Evolutionary conservation across 306 rosid genomes (phyloP), one percentile per base, ranked within the genome.

Genomic region (Comarum palustre): DNA sequence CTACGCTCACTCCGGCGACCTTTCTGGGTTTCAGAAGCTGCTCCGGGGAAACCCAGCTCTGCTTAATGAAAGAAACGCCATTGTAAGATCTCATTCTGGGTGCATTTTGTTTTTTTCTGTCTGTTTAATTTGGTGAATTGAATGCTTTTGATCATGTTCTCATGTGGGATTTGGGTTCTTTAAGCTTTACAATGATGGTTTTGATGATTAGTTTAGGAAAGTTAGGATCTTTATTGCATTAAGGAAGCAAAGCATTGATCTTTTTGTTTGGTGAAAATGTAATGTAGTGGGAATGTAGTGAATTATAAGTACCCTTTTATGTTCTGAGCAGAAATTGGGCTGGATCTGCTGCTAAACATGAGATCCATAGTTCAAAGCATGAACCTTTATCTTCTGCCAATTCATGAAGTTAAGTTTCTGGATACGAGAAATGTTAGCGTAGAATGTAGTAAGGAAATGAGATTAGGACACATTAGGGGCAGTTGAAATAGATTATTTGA

Each of bases 1-100:
- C 51, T 83, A 32, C 68, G 96, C 97, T n/a, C 89, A 77, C 27
- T 87, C 88, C 29, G 99, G 97, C 0, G 93, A 91, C 65, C 83
- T 90, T 51, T n/a, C 66, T 47, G 92, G 87, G 16, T 77, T 94
- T 41, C 97, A 91, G 82, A 86, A 78, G 78, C 73, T 94, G 60
- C 97, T 94, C 62, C 89, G 93, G 1, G 90, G 82, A 2, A 83
- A 86, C 79, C 97, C 96, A 2, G 78, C 87, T 75, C 91, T 91
- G 75, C 91, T 94, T 78, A 88, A 94, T 36, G 92, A 88, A 29
- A 83, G 78, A 75, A 94, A 91, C 78, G 90, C 94, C 59, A 84
- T 90, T 45, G 98, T 93, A 87, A 80, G 98, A 71, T 82, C 78
- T 36, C 79, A 8, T 74, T 46, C 17, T 69, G 50, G 2, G 25